Percentiles rank a stretch among this genome's conserved stretches.
Conservation (phyloP, 176 grass and related monocot species). For the Oryza glaberrima region DNA sequence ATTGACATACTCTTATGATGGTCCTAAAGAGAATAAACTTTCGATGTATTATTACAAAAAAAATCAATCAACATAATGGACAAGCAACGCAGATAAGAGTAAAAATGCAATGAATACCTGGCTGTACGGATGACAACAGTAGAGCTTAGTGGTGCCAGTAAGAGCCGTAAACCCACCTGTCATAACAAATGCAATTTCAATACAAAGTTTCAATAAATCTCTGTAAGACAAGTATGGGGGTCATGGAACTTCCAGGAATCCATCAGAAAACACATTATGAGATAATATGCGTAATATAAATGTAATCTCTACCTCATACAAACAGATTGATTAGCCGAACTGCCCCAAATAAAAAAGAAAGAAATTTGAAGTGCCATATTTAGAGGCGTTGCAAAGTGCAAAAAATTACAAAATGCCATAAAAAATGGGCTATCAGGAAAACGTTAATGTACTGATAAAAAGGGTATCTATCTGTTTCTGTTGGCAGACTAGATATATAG, state of each 20-base stretch:
- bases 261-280: conserved; percentile 7
- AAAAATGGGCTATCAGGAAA: background rate
- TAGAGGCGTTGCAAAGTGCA: conserved; percentile 6
- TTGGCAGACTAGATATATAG: background rate
- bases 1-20: background rate
- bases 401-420: background rate
- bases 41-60: background rate
- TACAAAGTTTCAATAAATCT: conserved; percentile 8
- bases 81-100: background rate
- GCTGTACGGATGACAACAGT: conserved; percentile 51
- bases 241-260: conserved; percentile 11
- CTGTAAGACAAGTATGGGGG: background rate
- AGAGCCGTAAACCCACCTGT: conserved; percentile 54
- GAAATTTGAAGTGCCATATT: conserved; percentile 5
- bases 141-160: conserved; percentile 57
- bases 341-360: background rate
- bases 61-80: background rate
- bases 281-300: background rate
- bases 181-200: conserved; percentile 18
- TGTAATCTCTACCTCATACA: conserved; percentile 4
- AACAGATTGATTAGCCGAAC: conserved; percentile 1
- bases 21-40: conserved; percentile 4
- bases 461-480: background rate
- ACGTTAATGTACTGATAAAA: background rate
- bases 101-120: conserved; percentile 33